Conservation (phyloP, 768 basidiomycete species). For the Russula compacta region DNA sequence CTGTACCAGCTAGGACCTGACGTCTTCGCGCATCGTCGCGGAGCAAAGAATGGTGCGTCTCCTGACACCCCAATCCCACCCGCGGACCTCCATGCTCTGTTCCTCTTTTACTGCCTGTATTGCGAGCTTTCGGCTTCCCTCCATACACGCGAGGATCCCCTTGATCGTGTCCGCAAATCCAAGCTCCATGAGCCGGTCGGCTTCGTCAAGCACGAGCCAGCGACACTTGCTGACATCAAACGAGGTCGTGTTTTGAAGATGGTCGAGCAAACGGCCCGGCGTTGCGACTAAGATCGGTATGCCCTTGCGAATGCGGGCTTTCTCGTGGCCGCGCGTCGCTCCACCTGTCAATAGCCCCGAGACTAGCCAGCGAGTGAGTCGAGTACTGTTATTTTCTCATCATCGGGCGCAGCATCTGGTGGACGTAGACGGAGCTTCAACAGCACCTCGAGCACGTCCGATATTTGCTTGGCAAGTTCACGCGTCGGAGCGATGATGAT, state of each 20-base stretch:
- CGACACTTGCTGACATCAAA: constrained; percentile 90
- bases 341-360: constrained; percentile 87
- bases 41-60: constrained; percentile 90
- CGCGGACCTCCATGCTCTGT: constrained; percentile 63
- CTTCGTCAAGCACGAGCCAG: constrained; percentile 96
- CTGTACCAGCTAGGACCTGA: constrained; percentile 87
- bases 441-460: constrained; percentile 81
- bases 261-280: constrained; percentile 90
- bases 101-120: constrained; percentile 55
- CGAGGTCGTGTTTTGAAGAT: constrained; percentile 89
- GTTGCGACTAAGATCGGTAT: constrained; percentile 93
- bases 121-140: constrained; percentile 73
- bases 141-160: constrained; percentile 80
- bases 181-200: constrained; percentile 94
- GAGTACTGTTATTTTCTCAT: constrained; percentile 33
- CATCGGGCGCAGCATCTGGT: constrained; percentile 43
- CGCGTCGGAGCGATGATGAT: constrained; percentile 92
- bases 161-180: constrained; percentile 95
- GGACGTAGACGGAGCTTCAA: constrained; percentile 66
- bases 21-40: constrained; percentile 91
- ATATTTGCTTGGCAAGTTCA: constrained; percentile 94
- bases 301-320: constrained; percentile 89
- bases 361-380: constrained; percentile 84
- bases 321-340: constrained; percentile 91
- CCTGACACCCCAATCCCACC: constrained; percentile 73